These are phyloP conservation scores for Ceratocystis destructans DNA, from an alignment of 2,329 filamentous ascomycete genomes.

Conservation along the genomic window DNA sequence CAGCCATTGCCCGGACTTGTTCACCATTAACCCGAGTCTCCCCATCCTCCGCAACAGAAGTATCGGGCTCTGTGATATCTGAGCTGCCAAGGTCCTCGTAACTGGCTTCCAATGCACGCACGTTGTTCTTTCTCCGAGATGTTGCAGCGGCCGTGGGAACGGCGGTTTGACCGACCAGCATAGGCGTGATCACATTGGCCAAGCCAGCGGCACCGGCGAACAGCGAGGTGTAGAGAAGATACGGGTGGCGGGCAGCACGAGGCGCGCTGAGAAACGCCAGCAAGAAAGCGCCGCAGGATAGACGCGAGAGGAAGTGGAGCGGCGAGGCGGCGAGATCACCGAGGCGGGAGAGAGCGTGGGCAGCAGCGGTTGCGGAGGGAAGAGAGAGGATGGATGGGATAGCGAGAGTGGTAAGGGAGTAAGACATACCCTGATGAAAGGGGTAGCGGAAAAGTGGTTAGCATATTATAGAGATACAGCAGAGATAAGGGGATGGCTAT, in stretches of 20 bases:
- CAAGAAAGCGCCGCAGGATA: constrained; percentile 59
- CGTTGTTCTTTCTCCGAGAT: not conserved
- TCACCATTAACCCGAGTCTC: constrained; percentile 44
- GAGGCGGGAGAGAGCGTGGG: constrained; percentile 56
- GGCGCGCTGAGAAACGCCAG: constrained; percentile 69
- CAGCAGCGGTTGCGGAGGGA: constrained; percentile 57
- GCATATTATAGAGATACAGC: not conserved
- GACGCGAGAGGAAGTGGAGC: constrained; percentile 49
- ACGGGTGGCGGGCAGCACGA: constrained; percentile 64
- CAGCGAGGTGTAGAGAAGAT: constrained; percentile 72
- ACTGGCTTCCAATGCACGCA: constrained; percentile 48
- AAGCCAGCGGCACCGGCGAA: constrained; percentile 50
- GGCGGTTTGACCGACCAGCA: constrained; percentile 27
- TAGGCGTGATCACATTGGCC: constrained; percentile 36
- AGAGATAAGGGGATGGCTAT: not conserved
- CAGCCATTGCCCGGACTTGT: constrained; percentile 44
- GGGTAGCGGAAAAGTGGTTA: not conserved
- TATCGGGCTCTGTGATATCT: constrained; percentile 27
- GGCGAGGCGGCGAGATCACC: constrained; percentile 49
- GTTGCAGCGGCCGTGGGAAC: constrained; percentile 16
- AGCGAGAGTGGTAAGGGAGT: constrained; percentile 63
- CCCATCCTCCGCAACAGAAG: constrained; percentile 31
- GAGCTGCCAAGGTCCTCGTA: constrained; percentile 51
- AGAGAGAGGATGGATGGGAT: constrained; percentile 71
- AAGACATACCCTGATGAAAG: constrained; percentile 62